phyloP scores from a whole-genome alignment of 208 protist genomes.

The Trypanosoma congolense region DNA sequence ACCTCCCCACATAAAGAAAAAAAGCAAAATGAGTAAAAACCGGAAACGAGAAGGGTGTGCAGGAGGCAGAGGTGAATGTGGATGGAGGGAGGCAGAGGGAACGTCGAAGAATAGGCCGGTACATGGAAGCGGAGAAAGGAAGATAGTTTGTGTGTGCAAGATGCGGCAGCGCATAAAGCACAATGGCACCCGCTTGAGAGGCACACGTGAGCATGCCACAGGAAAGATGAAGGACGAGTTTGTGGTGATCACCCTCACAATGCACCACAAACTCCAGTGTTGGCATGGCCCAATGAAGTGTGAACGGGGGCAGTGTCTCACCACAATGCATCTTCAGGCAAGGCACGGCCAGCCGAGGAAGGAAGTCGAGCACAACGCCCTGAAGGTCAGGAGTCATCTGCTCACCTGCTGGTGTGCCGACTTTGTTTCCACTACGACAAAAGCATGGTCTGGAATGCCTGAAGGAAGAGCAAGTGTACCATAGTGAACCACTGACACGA shows the following conservation, averaged over 20 bases:
- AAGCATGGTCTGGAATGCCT: not conserved
- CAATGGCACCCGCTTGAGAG: not conserved
- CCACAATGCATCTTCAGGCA: conserved; percentile 2
- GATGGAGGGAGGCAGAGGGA: not conserved
- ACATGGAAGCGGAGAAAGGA: not conserved
- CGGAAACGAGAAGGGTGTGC: not conserved
- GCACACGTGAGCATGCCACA: not conserved
- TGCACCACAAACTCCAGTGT: not conserved
- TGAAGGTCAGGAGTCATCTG: not conserved
- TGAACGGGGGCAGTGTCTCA: not conserved
- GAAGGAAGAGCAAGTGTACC: not conserved
- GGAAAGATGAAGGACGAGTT: not conserved
- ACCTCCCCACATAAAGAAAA: too few species aligned
- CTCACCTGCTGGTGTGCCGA: not conserved
- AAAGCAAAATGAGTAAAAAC: not conserved
- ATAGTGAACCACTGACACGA: too few species aligned
- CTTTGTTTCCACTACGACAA: not conserved
- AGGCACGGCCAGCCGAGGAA: not conserved
- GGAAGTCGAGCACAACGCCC: not conserved
- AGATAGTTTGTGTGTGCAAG: not conserved
- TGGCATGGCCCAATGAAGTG: not conserved
- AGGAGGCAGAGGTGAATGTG: not conserved
- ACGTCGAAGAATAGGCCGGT: not conserved
- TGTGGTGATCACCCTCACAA: not conserved
- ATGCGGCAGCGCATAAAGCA: not conserved